Evolutionary conservation across 2,329 filamentous ascomycete species (phyloP), one percentile per base, ranked within the genome.

Genomic region (Botrytis medusae): DNA sequence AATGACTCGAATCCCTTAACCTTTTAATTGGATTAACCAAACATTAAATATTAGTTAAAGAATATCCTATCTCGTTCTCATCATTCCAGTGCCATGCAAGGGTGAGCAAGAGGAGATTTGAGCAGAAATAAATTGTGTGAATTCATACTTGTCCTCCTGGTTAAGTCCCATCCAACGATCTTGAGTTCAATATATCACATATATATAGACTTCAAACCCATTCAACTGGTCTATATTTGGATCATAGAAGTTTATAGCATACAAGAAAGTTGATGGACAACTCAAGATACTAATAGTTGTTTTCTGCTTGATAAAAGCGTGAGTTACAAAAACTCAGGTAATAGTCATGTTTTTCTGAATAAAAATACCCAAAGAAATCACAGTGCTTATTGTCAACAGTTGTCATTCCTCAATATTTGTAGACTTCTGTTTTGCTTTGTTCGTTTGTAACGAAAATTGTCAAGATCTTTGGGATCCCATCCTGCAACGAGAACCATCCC

Each of bases 11-110:
- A 29, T 1, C 2, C 6, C 7, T 54, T 16, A 2, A 60, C 9
- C 12, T 25, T 2, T 25, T 3, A 2, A 25, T 22, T 37, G 32
- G 2, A 60, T 1, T 60, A 12, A 22, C 7, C 5, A 4, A 37
- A 20, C 1, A 8, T 2, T 4, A 5, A 6, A 22, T 1, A 59
- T 8, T 0, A 7, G 4, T 12, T 1, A 34, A 25, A 22, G 1
- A 0, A 22, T 25, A 3, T 14, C 37, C 0, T 32, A 37, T 22
- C 32, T 25, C 5, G 0, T 60, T 34, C 9, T 9, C 0, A 34
- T 7, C 4, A 37, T 25, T 25, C 18, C 2, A 29, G 22, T 1
- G 2, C 9, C 4, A 12, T 7, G 2, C 5, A 1, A 7, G 4
- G 37, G 3, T 18, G 2, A 34, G 37, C 1, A 2, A 22, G 32